Percentiles rank a stretch among this genome's conserved stretches.
phyloP scores from a whole-genome alignment of 768 basidiomycete genomes.

The Leccinum variicolor region DNA sequence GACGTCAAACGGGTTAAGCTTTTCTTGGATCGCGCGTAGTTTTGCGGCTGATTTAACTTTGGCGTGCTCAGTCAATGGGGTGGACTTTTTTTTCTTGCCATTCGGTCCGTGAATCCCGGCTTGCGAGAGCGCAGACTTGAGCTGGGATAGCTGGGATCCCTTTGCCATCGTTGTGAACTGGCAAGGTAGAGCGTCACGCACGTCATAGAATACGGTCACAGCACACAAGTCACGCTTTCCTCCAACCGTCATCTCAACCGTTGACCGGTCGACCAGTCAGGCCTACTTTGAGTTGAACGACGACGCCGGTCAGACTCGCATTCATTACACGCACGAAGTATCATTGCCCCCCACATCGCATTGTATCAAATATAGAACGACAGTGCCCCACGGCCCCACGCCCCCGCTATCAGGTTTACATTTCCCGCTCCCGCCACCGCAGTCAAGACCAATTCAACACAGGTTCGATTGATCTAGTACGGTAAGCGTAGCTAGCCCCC shows the following conservation, averaged over 20 bases:
- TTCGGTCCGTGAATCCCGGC: constrained; percentile 71
- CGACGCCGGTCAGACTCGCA: background rate
- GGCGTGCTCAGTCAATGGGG: constrained; percentile 61
- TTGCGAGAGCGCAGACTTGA: constrained; percentile 78
- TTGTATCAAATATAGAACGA: background rate
- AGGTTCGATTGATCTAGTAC: background rate
- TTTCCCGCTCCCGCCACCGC: background rate
- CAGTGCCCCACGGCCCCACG: background rate
- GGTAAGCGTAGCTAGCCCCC: background rate
- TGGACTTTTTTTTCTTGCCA: constrained; percentile 66
- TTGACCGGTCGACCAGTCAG: background rate
- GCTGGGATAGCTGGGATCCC: constrained; percentile 87
- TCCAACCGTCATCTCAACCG: background rate
- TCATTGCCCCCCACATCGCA: background rate
- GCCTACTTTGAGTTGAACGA: background rate
- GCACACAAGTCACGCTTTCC: background rate
- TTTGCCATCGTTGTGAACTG: constrained; percentile 39
- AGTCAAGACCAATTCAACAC: constrained; percentile 1
- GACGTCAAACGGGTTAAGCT: constrained; percentile 91
- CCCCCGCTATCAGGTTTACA: background rate
- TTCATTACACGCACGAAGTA: background rate
- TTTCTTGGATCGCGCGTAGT: constrained; percentile 79
- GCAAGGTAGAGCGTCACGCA: background rate
- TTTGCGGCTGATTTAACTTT: constrained; percentile 79
- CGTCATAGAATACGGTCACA: background rate